phyloP scores from a whole-genome alignment of 1,284 basidiomycete genomes.

The Coniferiporia sulphurascens region DNA sequence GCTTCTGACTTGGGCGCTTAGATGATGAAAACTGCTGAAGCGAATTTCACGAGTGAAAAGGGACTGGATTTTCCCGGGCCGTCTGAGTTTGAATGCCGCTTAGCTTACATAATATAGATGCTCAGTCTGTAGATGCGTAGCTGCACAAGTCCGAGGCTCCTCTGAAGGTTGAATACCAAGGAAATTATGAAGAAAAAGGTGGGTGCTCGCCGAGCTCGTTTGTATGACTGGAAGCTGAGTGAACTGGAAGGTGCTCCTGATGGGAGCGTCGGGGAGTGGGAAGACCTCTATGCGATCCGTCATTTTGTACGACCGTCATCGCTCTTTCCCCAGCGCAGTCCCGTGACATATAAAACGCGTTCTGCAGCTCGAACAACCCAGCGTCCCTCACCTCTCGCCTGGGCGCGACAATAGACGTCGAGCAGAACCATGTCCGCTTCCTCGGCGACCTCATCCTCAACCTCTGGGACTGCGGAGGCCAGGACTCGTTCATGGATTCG shows the following conservation, averaged over 20 bases:
- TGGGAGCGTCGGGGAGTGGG: slow-evolving; percentile 89
- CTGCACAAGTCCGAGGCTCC: no score
- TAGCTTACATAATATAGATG: no score
- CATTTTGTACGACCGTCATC: slow-evolving; percentile 69
- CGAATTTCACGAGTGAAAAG: no score
- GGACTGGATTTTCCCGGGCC: no score
- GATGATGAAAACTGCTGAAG: no score
- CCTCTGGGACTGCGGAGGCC: slow-evolving; percentile 98
- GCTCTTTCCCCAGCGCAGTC: neutral
- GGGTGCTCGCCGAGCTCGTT: neutral
- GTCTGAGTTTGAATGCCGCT: no score
- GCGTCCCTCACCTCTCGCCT: slow-evolving; percentile 88
- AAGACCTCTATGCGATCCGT: slow-evolving; percentile 98
- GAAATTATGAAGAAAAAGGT: neutral
- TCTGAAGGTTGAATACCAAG: neutral
- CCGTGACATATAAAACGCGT: neutral
- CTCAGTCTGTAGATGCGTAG: no score
- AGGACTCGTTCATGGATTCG: slow-evolving; percentile 96
- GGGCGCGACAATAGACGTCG: slow-evolving; percentile 96
- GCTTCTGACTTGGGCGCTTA: no score
- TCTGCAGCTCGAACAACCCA: slow-evolving; percentile 82
- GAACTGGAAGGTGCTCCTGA: slow-evolving; percentile 70
- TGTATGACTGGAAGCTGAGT: no score
- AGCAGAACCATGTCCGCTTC: slow-evolving; percentile 96
- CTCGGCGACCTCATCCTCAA: slow-evolving; percentile 91